These are phyloP conservation scores for Candida ortonii DNA, from an alignment of 805 yeast species.

Conservation along the genomic window DNA sequence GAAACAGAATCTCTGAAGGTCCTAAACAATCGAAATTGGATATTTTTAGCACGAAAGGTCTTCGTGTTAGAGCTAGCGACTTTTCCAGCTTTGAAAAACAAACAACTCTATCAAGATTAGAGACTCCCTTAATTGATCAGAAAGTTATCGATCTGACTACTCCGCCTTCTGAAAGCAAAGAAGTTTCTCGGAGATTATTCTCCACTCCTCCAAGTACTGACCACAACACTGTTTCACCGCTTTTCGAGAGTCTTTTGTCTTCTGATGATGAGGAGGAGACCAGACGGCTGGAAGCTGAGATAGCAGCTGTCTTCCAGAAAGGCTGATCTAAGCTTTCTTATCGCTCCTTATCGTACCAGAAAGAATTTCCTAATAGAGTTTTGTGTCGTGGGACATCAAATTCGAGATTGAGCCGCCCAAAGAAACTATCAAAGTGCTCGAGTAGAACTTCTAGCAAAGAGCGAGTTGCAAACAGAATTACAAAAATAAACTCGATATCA, in stretches of 20 bases:
- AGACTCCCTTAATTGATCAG: not conserved
- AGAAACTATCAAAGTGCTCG: too few species aligned
- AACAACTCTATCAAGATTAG: too few species aligned
- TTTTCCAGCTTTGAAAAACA: too few species aligned
- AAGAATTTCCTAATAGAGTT: not conserved
- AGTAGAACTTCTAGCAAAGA: not conserved
- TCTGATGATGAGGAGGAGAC: conserved; percentile 13
- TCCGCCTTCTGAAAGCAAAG: conserved; percentile 9
- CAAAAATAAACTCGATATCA: too few species aligned
- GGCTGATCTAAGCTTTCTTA: too few species aligned
- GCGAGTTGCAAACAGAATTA: too few species aligned
- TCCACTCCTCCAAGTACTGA: too few species aligned
- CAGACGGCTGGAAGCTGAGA: conserved; percentile 11
- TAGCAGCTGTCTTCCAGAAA: conserved; percentile 8
- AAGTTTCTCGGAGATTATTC: too few species aligned
- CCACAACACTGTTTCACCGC: not conserved
- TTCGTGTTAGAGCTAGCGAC: too few species aligned
- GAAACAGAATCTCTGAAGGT: conserved; percentile 14
- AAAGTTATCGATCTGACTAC: conserved; percentile 14
- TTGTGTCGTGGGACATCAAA: too few species aligned
- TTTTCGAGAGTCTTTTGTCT: conserved; percentile 5
- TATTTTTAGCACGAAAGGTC: not conserved
- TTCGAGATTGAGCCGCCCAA: too few species aligned
- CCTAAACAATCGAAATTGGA: conserved; percentile 3
- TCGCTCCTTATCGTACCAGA: not conserved